Evolutionary conservation across 768 basidiomycete species (phyloP).

Genomic region (Tulasnella sp.): DNA sequence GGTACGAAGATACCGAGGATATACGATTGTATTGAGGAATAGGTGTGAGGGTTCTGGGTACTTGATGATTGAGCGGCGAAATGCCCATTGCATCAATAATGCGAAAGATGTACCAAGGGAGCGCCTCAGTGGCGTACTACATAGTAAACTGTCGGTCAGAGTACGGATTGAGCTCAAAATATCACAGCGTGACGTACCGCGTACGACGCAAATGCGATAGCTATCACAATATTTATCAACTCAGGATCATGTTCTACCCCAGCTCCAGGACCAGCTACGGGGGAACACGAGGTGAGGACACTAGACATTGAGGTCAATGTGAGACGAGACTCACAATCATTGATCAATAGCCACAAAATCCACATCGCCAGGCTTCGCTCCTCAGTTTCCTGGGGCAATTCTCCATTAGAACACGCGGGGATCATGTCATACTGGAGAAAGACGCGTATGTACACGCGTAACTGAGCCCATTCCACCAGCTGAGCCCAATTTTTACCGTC

Average conservation of each 20-base stretch:
- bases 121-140: constrained; percentile 5
- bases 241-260: constrained; percentile 9
- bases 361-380: constrained; percentile 44
- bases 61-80: too few species aligned
- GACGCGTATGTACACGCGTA: constrained; percentile 34
- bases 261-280: too few species aligned
- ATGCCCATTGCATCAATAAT: too few species aligned
- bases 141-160: neutral
- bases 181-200: constrained; percentile 5
- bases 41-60: constrained; percentile 11
- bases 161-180: neutral
- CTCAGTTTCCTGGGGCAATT: constrained; percentile 46
- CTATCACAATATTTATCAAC: neutral
- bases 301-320: neutral
- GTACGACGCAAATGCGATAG: constrained; percentile 9
- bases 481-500: constrained; percentile 51
- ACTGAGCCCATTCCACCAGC: constrained; percentile 37
- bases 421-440: constrained; percentile 28
- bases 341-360: constrained; percentile 46
- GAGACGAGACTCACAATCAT: constrained; percentile 31
- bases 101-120: constrained; percentile 8
- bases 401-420: constrained; percentile 31
- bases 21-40: constrained; percentile 2
- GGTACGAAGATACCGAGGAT: constrained; percentile 2
- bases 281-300: constrained; percentile 1